Evolutionary conservation across 1,284 basidiomycete genomes (phyloP), one percentile per base, ranked within the genome.

Genomic region (Cutaneotrichosporon sp.): DNA sequence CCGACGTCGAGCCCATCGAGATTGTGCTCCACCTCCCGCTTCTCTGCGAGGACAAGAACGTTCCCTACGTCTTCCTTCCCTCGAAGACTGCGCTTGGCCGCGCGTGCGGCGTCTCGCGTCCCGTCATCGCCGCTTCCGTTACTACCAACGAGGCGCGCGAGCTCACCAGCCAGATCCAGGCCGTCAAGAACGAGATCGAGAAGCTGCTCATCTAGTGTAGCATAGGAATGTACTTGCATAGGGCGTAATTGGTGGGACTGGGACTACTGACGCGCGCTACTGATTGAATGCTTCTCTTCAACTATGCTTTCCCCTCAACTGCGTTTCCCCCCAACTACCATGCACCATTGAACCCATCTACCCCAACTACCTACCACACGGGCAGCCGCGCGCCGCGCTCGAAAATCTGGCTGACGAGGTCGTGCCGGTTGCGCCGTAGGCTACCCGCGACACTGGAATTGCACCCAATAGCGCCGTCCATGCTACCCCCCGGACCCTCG

Each of bases 31-130:
- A 99, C 82, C 88, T 99, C 32, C 97, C 97, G 52, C 85, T 99
- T 61, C 85, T 99, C 51, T 99, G 97, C 80, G 97, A 99, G 82
- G 97, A 99, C 85, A 99, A 99, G 92, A 97, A 97, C 83, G 94
- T 97, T 56, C 46, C 56, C 47, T 58, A 58, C 61, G 57, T 58
- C 57, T 63, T 63, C 62, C 53, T 64, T 47, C 60, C 65, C 52
- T 62, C 60, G 9, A 67, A 67, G 65, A 67, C 65, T 49, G 65
- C 92, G 21, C 85, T 99, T 42, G 97, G 96, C 56, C 88, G 96
- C 63, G 96, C 96, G 49, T 99, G 96, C 82, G 93, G 95, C 69
- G 96, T 99, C 58, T 90, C 92, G 50, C 85, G 97, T 67, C 91
- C 96, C 46, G 97, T 99, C 72, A 98, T 99, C 69, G 89, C 96